A percentile compares a stretch with the other conserved stretches of the same genome.
Evolutionary conservation across 2,329 filamentous ascomycete species (phyloP).

Genomic region (Cladosporium oxysporum): DNA sequence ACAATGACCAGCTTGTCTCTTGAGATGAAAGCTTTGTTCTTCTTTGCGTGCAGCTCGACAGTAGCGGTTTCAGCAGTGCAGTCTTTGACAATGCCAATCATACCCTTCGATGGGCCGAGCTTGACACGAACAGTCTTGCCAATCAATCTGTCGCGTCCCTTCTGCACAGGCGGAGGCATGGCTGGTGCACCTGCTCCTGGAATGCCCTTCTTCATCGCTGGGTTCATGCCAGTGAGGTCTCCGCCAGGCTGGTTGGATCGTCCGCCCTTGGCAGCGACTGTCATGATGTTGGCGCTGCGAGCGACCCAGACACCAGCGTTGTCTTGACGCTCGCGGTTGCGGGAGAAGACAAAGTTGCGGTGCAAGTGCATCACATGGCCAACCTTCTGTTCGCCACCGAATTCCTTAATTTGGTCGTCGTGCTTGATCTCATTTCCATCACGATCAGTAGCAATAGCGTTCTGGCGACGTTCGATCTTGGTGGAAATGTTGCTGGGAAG

Average conservation of each 20-base stretch:
- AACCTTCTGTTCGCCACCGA: conserved; percentile 78
- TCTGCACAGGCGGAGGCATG: conserved; percentile 69
- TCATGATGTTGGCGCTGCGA: conserved; percentile 80
- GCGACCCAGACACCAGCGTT: conserved; percentile 90
- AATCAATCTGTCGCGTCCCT: conserved; percentile 79
- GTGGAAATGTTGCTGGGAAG: conserved; percentile 91
- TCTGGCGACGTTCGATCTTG: conserved; percentile 76
- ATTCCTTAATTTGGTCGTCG: conserved; percentile 91
- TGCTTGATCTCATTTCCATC: conserved; percentile 89
- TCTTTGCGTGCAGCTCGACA: conserved; percentile 92
- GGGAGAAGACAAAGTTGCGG: conserved; percentile 86
- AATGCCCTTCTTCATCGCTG: conserved; percentile 68
- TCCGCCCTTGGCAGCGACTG: conserved; percentile 91
- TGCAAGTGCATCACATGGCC: conserved; percentile 94
- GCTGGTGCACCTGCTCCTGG: conserved; percentile 55
- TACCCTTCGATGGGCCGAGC: conserved; percentile 86
- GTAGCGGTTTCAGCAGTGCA: conserved; percentile 82
- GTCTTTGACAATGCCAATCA: conserved; percentile 94
- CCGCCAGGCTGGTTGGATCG: conserved; percentile 70
- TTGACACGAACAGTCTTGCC: conserved; percentile 89
- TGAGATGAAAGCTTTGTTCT: conserved; percentile 81
- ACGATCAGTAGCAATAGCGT: conserved; percentile 84
- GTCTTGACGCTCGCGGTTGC: conserved; percentile 79
- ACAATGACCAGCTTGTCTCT: conserved; percentile 83
- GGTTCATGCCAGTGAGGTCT: conserved; percentile 89